These are phyloP conservation scores for Liriodendron chinense DNA, from an alignment of 164 flowering plant genomes.

Conservation along the genomic window DNA sequence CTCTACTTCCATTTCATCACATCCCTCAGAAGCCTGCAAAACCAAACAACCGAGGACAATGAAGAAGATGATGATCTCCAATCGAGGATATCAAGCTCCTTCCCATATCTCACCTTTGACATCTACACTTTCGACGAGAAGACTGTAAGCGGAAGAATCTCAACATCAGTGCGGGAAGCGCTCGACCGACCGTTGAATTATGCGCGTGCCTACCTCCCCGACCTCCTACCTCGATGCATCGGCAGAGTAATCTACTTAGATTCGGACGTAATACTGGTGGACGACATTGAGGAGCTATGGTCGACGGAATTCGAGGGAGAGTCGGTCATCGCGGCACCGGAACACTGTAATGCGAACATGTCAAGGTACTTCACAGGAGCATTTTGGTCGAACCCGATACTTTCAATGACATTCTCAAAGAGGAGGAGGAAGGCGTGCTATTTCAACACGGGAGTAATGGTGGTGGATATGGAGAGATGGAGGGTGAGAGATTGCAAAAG, in stretches of 20 bases:
- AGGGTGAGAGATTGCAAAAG: slow-evolving; percentile 37
- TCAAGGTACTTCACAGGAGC: slow-evolving; percentile 36
- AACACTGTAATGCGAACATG: slow-evolving; percentile 48
- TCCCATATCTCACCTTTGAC: no score
- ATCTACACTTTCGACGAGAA: no score
- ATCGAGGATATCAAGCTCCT: no score
- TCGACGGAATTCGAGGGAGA: slow-evolving; percentile 21
- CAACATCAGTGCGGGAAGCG: no score
- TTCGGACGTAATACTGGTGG: slow-evolving; percentile 49
- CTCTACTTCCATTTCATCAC: no score
- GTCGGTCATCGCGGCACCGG: slow-evolving; percentile 47
- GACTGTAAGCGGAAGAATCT: no score
- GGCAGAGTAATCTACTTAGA: slow-evolving; percentile 49
- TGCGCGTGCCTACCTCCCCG: not conserved
- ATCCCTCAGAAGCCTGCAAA: no score
- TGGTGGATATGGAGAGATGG: slow-evolving; percentile 53
- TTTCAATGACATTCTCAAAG: slow-evolving; percentile 18
- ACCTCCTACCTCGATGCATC: slow-evolving; percentile 16
- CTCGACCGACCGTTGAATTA: no score
- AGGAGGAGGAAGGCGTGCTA: slow-evolving; percentile 33
- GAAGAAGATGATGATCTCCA: no score
- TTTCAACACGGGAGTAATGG: slow-evolving; percentile 74
- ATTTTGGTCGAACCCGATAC: slow-evolving; percentile 40
- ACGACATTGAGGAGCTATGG: slow-evolving; percentile 52
- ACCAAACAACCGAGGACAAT: no score